Evolutionary conservation across 352 stramenopile genomes (phyloP), one percentile per base, ranked within the genome.

Genomic region (Phytophthora fragariae): DNA sequence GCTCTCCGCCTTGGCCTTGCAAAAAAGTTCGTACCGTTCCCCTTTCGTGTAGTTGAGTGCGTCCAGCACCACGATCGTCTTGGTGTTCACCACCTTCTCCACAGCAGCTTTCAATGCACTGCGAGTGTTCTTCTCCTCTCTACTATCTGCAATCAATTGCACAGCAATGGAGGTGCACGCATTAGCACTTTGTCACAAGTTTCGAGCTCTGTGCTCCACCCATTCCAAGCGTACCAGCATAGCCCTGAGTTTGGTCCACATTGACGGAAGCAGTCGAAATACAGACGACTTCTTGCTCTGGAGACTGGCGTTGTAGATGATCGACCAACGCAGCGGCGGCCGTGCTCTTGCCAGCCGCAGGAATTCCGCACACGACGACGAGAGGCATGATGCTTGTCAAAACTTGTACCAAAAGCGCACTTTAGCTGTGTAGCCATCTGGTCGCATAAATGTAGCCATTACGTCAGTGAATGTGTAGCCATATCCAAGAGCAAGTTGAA

Each of bases 1-100:
- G 75, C 83, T 92, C 68, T 94, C 86, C 27, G 94, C 91, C 52
- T 97, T 97, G 5, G 92, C 93, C 55, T 98, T 94, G 82, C 96
- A 99, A 75, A 97, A 98, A 35, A 99, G 82, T 76, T 99, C 94
- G 78, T 99, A 99, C 54, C 95, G 84, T 81, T 93, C 98, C 57
- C 96, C 96, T 72, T 99, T 98, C 75, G 98, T 98, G 72, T 98
- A 98, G 77, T 98, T 98, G 37, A 98, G 73, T 15, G 92, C 95
- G 80, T 98, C 95, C 58, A 98, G 79, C 78, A 98, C 89, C 2
- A 98, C 92, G 47, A 98, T 84, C 10, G 81, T 91, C 57, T 85
- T 80, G 12, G 62, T 55, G 19, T 81, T 93, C 46, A 97, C 72
- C 17, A 75, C 68, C 27, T 83, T 84, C 68, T 97, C 87, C 12